phyloP scores from a whole-genome alignment of 768 basidiomycete species.

The Cubamyces sp. region DNA sequence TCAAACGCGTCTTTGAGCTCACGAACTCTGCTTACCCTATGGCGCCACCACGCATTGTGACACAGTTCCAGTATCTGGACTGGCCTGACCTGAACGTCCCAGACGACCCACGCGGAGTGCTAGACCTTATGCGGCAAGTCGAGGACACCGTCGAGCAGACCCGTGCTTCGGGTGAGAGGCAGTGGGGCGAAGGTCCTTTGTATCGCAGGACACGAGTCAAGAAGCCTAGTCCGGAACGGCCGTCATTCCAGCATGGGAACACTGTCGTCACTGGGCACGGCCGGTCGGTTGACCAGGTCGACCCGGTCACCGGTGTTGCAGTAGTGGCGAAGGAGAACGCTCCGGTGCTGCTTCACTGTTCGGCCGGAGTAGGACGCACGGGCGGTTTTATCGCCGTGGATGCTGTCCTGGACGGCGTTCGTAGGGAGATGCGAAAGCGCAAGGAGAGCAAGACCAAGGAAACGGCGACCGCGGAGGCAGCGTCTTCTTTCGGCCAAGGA shows the following conservation, averaged over 20 bases:
- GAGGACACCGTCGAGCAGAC: slow-evolving; percentile 40
- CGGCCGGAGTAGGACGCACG: slow-evolving; percentile 93
- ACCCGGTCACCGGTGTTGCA: slow-evolving; percentile 59
- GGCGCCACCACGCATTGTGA: slow-evolving; percentile 64
- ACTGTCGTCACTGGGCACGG: neutral
- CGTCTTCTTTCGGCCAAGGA: slow-evolving; percentile 8
- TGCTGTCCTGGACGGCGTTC: slow-evolving; percentile 77
- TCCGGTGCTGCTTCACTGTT: slow-evolving; percentile 85
- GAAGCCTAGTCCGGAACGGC: slow-evolving; percentile 2
- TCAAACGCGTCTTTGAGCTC: slow-evolving; percentile 72
- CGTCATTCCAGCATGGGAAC: neutral
- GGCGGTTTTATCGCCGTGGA: slow-evolving; percentile 93
- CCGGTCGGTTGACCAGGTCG: slow-evolving; percentile 42
- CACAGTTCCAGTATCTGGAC: slow-evolving; percentile 89
- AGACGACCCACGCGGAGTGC: slow-evolving; percentile 73
- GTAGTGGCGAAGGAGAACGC: slow-evolving; percentile 53
- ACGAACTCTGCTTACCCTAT: slow-evolving; percentile 63
- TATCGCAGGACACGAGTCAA: slow-evolving; percentile 7
- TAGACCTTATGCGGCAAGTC: slow-evolving; percentile 77
- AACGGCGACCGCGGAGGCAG: slow-evolving; percentile 16
- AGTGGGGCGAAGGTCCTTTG: slow-evolving; percentile 33
- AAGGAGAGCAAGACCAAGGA: slow-evolving; percentile 30
- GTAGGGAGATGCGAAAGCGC: slow-evolving; percentile 54
- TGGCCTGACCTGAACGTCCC: slow-evolving; percentile 99
- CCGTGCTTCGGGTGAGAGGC: slow-evolving; percentile 28